Evolutionary conservation across 805 yeast genomes (phyloP), one percentile per base, ranked within the genome.

Genomic region (Candida piceae): DNA sequence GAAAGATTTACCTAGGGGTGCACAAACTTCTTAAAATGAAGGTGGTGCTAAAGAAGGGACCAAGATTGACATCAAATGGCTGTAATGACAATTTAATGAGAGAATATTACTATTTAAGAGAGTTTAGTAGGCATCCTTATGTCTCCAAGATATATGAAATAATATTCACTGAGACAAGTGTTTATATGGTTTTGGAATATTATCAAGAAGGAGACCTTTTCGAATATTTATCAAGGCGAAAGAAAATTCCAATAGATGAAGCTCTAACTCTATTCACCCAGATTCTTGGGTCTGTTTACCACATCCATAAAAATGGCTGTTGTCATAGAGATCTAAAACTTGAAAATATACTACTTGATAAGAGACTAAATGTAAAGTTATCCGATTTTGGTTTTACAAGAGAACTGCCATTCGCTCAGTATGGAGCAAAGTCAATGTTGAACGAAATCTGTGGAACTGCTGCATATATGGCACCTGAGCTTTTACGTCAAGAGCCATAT

Each of bases 401-500:
- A 43, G 96, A 86, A 49, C 76, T 58, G 2, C 66, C 67, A 0
- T 47, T 46, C 36, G 45, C 46, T 11, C 52, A 51, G 34, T 35
- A 51, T 36, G 55, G 59, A 9, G 18, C 51, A 4, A 44, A 45
- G 20, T 46, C 58, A 5, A 59, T 81, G 32, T 61, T 90, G 23
- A 84, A 81, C 34, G 93, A 96, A 0, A 70, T 88, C 1, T 90
- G 98, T 61, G 98, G 98, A 3, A 90, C 97, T 0, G 78, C 88
- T 1, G 94, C 87, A 3, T 90, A 90, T 57, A 89, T 90, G 96
- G 96, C 98, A 0, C 98, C 98, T 0, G 98, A 90, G 55, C 66
- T 93, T 43, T 66, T 89, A 13, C 66, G 68, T 38, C 71, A 78
- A 42, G 72, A 75, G 42, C 78, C 79, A 31, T 88, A 88, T 57